Evolutionary conservation across 345 rosid species (phyloP).

Genomic region (Hirschfeldia incana): DNA sequence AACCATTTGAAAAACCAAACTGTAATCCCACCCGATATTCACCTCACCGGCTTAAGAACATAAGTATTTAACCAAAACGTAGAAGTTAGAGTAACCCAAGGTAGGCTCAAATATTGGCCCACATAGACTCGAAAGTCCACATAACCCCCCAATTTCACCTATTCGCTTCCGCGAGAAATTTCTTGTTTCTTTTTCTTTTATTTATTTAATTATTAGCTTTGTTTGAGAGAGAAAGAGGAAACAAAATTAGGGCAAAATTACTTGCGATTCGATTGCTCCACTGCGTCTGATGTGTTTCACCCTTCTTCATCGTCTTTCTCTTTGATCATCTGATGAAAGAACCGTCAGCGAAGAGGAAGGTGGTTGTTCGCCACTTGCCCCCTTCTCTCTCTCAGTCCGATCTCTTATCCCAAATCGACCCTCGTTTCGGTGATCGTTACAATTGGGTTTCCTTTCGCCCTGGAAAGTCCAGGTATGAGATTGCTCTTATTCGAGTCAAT

Average conservation of each 20-base stretch:
- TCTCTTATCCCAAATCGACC: conserved; percentile 56
- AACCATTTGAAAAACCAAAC: too few relatives aligned
- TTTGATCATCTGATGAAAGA: conserved; percentile 45
- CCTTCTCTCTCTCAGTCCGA: conserved; percentile 64
- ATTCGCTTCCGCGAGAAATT: not conserved
- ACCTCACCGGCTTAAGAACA: too few relatives aligned
- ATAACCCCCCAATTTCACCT: not conserved
- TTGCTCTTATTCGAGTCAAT: not conserved
- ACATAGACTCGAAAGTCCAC: conserved; percentile 1
- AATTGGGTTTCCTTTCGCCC: conserved; percentile 56
- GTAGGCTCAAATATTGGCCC: conserved; percentile 17
- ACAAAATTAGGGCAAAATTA: conserved; percentile 39
- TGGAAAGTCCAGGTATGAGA: conserved; percentile 58
- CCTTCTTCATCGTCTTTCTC: not conserved
- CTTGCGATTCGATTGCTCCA: conserved; percentile 19
- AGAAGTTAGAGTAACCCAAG: too few relatives aligned
- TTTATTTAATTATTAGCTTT: not conserved
- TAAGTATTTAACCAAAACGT: too few relatives aligned
- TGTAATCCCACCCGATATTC: too few relatives aligned
- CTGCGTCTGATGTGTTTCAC: conserved; percentile 30
- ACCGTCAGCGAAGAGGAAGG: conserved; percentile 53
- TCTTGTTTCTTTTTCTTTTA: not conserved
- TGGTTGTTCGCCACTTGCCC: conserved; percentile 73
- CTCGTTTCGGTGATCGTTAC: conserved; percentile 58
- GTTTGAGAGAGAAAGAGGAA: not conserved